A percentile compares a stretch with the other conserved stretches of the same genome.
These are phyloP conservation scores for Heliosperma pusillum DNA, from an alignment of 148 eudicot species.

Conservation along the genomic window DNA sequence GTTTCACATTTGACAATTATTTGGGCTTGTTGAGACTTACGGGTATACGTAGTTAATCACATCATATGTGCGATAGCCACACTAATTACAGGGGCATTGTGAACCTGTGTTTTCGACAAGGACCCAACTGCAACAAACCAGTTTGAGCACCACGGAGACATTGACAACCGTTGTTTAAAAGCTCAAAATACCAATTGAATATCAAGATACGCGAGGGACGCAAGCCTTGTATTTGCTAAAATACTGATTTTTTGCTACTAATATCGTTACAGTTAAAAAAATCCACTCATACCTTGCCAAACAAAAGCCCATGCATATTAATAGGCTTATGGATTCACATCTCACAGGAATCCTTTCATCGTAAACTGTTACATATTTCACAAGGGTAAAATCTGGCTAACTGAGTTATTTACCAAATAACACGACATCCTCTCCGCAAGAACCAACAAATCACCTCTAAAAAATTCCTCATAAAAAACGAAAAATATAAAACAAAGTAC, in stretches of 20 bases:
- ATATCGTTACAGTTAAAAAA: not conserved
- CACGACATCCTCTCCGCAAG: constrained; percentile 18
- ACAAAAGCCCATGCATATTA: constrained; percentile 2
- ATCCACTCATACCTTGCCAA: constrained; percentile 11
- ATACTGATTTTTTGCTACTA: not conserved
- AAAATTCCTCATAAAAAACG: constrained; percentile 22
- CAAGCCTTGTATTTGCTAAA: not conserved
- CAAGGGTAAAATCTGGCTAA: constrained; percentile 13
- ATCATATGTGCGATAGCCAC: too few relatives aligned
- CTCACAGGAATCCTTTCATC: constrained; percentile 21
- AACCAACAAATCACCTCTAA: constrained; percentile 15
- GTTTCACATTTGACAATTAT: too few relatives aligned
- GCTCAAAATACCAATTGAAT: too few relatives aligned
- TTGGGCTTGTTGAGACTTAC: too few relatives aligned
- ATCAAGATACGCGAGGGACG: not conserved
- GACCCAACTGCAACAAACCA: too few relatives aligned
- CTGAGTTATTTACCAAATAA: constrained; percentile 30
- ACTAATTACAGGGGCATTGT: too few relatives aligned
- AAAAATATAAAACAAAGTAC: constrained; percentile 14
- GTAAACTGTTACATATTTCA: constrained; percentile 20
- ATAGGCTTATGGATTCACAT: constrained; percentile 14
- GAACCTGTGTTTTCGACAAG: not conserved
- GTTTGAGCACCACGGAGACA: too few relatives aligned
- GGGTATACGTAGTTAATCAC: too few relatives aligned
- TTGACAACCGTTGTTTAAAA: too few relatives aligned